Conservation (phyloP, 2,329 filamentous ascomycete species). For the Lecanoromycetidae sp. region DNA sequence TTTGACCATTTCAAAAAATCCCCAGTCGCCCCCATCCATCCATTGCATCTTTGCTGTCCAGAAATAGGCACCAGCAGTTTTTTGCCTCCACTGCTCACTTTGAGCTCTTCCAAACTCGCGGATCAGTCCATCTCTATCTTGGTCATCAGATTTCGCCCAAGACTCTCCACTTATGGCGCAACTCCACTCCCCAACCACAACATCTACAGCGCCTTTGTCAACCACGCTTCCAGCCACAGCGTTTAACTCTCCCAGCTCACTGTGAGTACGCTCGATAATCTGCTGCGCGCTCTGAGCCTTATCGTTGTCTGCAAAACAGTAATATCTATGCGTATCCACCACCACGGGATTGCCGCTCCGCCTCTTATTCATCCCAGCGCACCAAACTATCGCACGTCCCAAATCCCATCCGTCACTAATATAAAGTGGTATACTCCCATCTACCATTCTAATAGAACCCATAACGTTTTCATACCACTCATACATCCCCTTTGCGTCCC, state of each 20-base stretch:
- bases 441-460: slow-evolving; percentile 34
- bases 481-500: slow-evolving; percentile 41
- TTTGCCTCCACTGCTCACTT: slow-evolving; percentile 37
- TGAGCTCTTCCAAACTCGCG: slow-evolving; percentile 36
- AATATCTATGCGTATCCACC: slow-evolving; percentile 49
- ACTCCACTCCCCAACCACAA: slow-evolving; percentile 47
- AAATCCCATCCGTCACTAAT: slow-evolving; percentile 49
- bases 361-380: slow-evolving; percentile 29
- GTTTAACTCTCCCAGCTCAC: slow-evolving; percentile 35
- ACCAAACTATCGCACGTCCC: slow-evolving; percentile 34
- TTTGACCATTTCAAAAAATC: slow-evolving; percentile 42
- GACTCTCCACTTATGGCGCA: slow-evolving; percentile 43
- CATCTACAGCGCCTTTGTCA: slow-evolving; percentile 38
- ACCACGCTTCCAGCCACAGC: slow-evolving; percentile 37
- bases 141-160: slow-evolving; percentile 36
- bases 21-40: slow-evolving; percentile 52
- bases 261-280: slow-evolving; percentile 36
- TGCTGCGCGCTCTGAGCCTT: slow-evolving; percentile 40
- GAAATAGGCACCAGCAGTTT: slow-evolving; percentile 43
- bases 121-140: slow-evolving; percentile 27
- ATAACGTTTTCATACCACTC: slow-evolving; percentile 45
- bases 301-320: slow-evolving; percentile 44
- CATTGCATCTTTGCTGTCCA: slow-evolving; percentile 52
- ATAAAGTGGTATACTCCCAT: slow-evolving; percentile 42
- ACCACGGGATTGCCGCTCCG: slow-evolving; percentile 34